phyloP scores from a whole-genome alignment of 2,329 filamentous ascomycete species.

The Alternaria dauci region DNA sequence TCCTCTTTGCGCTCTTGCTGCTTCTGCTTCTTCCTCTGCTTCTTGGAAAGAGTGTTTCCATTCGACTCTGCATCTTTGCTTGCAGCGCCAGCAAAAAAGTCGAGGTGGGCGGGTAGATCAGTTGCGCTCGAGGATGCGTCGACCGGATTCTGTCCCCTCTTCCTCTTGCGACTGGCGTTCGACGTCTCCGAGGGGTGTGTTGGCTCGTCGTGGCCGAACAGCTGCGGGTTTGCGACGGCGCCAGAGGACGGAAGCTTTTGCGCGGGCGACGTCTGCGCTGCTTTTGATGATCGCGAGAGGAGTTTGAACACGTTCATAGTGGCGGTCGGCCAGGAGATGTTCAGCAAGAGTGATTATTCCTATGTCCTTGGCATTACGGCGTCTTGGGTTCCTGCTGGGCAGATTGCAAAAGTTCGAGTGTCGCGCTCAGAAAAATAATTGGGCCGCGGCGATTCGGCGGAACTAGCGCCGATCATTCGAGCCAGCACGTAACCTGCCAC shows the following conservation, averaged over 20 bases:
- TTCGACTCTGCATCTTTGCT: slow-evolving; percentile 16
- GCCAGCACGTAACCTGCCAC: slow-evolving; percentile 8
- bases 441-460: slow-evolving; percentile 27
- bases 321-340: neutral
- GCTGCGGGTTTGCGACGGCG: slow-evolving; percentile 70
- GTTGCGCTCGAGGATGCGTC: slow-evolving; percentile 9
- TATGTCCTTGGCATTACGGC: slow-evolving; percentile 1
- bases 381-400: neutral
- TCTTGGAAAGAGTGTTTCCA: slow-evolving; percentile 20
- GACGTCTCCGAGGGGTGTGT: slow-evolving; percentile 47
- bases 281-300: slow-evolving; percentile 74
- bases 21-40: slow-evolving; percentile 26
- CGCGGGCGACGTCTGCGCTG: slow-evolving; percentile 51
- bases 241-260: slow-evolving; percentile 70
- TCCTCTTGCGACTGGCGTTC: slow-evolving; percentile 52
- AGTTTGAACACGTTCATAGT: slow-evolving; percentile 77
- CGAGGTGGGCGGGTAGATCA: slow-evolving; percentile 47
- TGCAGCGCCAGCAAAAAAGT: slow-evolving; percentile 53
- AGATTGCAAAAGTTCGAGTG: slow-evolving; percentile 29
- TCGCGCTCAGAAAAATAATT: slow-evolving; percentile 30
- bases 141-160: slow-evolving; percentile 44
- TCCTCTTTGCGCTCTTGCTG: slow-evolving; percentile 16
- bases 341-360: neutral
- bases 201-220: slow-evolving; percentile 61
- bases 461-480: slow-evolving; percentile 28